Conservation (phyloP, 352 stramenopile genomes). For the Phytophthora litchii region DNA sequence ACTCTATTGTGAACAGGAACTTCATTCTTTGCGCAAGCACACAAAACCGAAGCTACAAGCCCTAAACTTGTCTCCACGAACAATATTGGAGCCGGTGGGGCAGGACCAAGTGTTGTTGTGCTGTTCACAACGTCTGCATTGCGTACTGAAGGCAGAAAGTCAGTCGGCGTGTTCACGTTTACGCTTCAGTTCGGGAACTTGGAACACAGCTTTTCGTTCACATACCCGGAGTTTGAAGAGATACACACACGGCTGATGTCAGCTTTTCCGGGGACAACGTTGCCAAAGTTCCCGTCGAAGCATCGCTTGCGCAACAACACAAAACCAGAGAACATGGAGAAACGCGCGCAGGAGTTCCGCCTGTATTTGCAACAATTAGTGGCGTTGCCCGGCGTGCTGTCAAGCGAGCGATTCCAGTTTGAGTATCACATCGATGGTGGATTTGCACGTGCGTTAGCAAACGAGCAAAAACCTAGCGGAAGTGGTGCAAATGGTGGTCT, state of each 20-base stretch:
- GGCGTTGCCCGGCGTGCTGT: constrained; percentile 47
- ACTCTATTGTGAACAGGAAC: constrained; percentile 13
- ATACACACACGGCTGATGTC: constrained; percentile 59
- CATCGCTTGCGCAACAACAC: constrained; percentile 77
- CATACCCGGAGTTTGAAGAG: constrained; percentile 75
- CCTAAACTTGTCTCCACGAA: constrained; percentile 23
- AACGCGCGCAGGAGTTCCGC: constrained; percentile 80
- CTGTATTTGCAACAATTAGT: constrained; percentile 78
- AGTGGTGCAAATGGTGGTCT: constrained; percentile 21
- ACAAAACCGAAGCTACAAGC: constrained; percentile 24
- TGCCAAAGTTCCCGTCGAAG: constrained; percentile 85
- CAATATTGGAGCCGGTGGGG: constrained; percentile 27
- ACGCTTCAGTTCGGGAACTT: constrained; percentile 49
- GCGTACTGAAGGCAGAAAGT: constrained; percentile 68
- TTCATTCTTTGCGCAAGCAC: constrained; percentile 33
- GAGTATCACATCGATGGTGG: constrained; percentile 63
- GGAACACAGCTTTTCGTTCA: constrained; percentile 63
- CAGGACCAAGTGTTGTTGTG: constrained; percentile 45
- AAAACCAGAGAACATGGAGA: constrained; percentile 87
- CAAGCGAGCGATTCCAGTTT: constrained; percentile 67
- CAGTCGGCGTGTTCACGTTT: constrained; percentile 72
- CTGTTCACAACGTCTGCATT: constrained; percentile 59
- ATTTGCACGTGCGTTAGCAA: constrained; percentile 43
- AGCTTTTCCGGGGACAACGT: constrained; percentile 30
- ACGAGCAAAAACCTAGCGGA: constrained; percentile 16